Evolutionary conservation across 148 eudicot genomes (phyloP), one percentile per base, ranked within the genome.

Genomic region (Cornus kousa): DNA sequence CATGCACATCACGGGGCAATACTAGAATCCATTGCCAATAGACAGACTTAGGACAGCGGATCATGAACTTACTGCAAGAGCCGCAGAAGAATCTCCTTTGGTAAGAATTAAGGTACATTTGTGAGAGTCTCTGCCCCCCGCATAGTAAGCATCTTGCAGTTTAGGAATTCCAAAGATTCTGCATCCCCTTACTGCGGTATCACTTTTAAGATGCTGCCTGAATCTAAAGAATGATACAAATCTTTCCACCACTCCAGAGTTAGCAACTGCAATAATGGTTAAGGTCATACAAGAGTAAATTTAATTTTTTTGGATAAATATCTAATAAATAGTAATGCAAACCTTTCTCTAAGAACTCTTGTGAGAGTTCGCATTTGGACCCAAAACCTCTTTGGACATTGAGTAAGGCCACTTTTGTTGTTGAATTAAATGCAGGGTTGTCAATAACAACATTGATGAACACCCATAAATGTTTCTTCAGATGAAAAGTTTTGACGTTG

Each of bases 31-130:
- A 28, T 28, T 28, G 28, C 28, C 28, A 28, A 28, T 28, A 28
- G 28, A 28, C 28, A 28, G 28, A 28, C 28, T 28, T 28, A 28
- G 28, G 28, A 28, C 28, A 28, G 28, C 28, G 1, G 28, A 28
- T 28, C 73, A 37, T 9, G 50, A 60, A 84, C 97, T 85, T 85
- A 93, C 99, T 14, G 99, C 99, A 81, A 95, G 97, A n/a, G 94
- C 91, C 84, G 88, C 89, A n/a, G 99, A 97, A 9, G 99, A 95
- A 84, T 95, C 99, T 85, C 99, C 99, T 89, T 95, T 97, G 13
- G 99, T 95, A 64, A 95, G 85, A 83, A 95, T 95, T 80, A 95
- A 84, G 60, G 99, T 95, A 80, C 99, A 95, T 19, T 83, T 75
- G 19, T 88, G 88, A 70, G 99, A 91, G 66, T 84, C 77, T 65